Evolutionary conservation across 768 basidiomycete genomes (phyloP).

Genomic region (Lentinula lateritia): DNA sequence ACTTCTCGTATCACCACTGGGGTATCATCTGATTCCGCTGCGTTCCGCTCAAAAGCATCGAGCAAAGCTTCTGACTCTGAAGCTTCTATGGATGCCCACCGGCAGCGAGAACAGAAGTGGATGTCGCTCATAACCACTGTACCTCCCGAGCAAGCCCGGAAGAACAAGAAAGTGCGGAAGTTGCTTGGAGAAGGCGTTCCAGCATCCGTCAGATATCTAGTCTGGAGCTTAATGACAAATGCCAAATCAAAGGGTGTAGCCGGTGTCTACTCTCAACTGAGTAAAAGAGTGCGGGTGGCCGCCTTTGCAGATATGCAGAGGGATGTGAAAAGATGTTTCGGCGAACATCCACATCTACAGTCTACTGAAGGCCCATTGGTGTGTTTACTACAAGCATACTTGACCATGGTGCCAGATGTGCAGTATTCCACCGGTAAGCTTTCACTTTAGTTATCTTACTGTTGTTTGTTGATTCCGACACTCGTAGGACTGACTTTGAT

Average conservation of each 20-base stretch:
- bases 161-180: slow-evolving; percentile 75
- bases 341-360: slow-evolving; percentile 53
- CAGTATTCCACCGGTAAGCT: slow-evolving; percentile 57
- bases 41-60: slow-evolving; percentile 9
- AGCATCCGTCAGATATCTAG: slow-evolving; percentile 75
- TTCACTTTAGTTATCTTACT: neutral
- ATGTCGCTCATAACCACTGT: slow-evolving; percentile 54
- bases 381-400: slow-evolving; percentile 63
- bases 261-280: slow-evolving; percentile 61
- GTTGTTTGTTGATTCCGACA: slow-evolving; percentile 1
- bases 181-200: slow-evolving; percentile 76
- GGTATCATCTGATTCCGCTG: slow-evolving; percentile 20
- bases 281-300: slow-evolving; percentile 47
- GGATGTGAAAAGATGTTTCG: slow-evolving; percentile 51
- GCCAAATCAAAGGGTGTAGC: slow-evolving; percentile 66
- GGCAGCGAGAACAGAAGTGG: slow-evolving; percentile 76
- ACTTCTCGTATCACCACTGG: slow-evolving; percentile 16
- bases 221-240: slow-evolving; percentile 79
- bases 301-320: slow-evolving; percentile 49
- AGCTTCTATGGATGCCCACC: slow-evolving; percentile 55
- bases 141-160: slow-evolving; percentile 58
- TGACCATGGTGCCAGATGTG: slow-evolving; percentile 83
- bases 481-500: slow-evolving; percentile 59
- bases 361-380: slow-evolving; percentile 52
- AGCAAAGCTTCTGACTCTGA: slow-evolving; percentile 24